Evolutionary conservation across 768 basidiomycete genomes (phyloP), one percentile per base, ranked within the genome.

Genomic region (Xanthoconium stramineum): DNA sequence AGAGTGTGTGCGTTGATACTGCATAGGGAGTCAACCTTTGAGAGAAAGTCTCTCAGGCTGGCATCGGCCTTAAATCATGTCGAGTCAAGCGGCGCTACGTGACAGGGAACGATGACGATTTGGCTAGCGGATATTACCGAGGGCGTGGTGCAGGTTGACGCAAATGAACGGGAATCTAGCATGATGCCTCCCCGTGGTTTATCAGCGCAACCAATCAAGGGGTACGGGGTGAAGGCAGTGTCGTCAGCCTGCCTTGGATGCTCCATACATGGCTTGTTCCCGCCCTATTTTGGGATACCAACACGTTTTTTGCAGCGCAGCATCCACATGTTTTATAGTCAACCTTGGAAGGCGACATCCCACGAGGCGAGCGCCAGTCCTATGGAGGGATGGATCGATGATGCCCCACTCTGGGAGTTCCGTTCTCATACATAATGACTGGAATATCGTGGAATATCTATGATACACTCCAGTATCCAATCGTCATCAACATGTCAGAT

Each of bases 221-320:
- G 61, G 61, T 61, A 63, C 54, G 55, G 49, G 60, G 58, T 53
- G 40, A 60, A 71, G 65, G 71, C 69, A 60, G 69, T 70, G 69
- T 60, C 50, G 49, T 47, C 55, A 42, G 51, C 56, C 66, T 58
- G 61, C 59, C 61, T 61, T 51, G 59, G 32, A 62, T 63, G 53
- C 44, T 17, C 60, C 56, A 48, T 55, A 51, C 43, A 50, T 58
- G 58, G 56, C 47, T 57, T 49, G 58, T 48, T 36, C 40, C 39
- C 42, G 56, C 53, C 60, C 61, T 61, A 60, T 68, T 73, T 72
- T 66, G 60, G 66, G 61, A 40, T 35, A 14, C 35, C 37, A 60
- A 72, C 70, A 71, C 70, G 70, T 71, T 71, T 60, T 59, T 57
- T 68, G 66, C 70, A 61, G 60, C 68, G 67, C 71, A 71, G 68